A percentile compares a stretch with the other conserved stretches of the same genome.
These are phyloP conservation scores for Ceratocystis colombiana DNA, from an alignment of 2,329 filamentous ascomycete genomes.

Conservation along the genomic window DNA sequence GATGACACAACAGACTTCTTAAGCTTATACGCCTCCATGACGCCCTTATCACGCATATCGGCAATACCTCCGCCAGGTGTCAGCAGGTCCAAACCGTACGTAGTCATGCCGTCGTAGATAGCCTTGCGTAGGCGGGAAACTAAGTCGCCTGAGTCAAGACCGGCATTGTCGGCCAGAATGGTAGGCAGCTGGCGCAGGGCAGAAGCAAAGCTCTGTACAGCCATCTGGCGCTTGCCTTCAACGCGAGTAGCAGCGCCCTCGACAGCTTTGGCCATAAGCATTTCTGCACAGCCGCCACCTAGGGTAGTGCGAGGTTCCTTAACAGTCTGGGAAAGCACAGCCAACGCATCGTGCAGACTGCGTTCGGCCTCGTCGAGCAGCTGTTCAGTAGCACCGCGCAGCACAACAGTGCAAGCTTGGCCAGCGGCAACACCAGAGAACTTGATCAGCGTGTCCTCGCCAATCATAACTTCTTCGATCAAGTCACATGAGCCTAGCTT, in stretches of 20 bases:
- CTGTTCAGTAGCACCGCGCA: slow-evolving; percentile 92
- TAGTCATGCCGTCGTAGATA: slow-evolving; percentile 89
- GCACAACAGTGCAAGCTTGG: slow-evolving; percentile 89
- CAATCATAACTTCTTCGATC: slow-evolving; percentile 97
- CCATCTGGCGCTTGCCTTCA: slow-evolving; percentile 92
- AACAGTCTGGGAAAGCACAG: slow-evolving; percentile 92
- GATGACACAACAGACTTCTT: slow-evolving; percentile 97
- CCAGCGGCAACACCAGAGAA: slow-evolving; percentile 94
- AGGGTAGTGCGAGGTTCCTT: slow-evolving; percentile 89
- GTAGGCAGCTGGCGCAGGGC: slow-evolving; percentile 90
- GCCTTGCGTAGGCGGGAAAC: slow-evolving; percentile 85
- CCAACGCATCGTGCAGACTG: slow-evolving; percentile 88
- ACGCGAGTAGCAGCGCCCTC: slow-evolving; percentile 88
- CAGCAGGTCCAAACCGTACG: slow-evolving; percentile 78
- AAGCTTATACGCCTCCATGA: slow-evolving; percentile 96
- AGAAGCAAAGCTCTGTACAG: slow-evolving; percentile 78
- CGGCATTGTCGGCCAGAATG: slow-evolving; percentile 94
- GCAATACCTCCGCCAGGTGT: slow-evolving; percentile 84
- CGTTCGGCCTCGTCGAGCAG: slow-evolving; percentile 94
- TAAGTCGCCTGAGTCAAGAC: slow-evolving; percentile 87
- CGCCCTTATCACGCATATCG: slow-evolving; percentile 90
- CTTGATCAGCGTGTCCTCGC: slow-evolving; percentile 92
- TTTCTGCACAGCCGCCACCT: slow-evolving; percentile 92
- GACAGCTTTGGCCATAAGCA: slow-evolving; percentile 98
- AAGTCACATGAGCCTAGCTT: slow-evolving; percentile 91